Evolutionary conservation across 805 yeast species (phyloP), one percentile per base, ranked within the genome.

Genomic region (Saitoella complicata): DNA sequence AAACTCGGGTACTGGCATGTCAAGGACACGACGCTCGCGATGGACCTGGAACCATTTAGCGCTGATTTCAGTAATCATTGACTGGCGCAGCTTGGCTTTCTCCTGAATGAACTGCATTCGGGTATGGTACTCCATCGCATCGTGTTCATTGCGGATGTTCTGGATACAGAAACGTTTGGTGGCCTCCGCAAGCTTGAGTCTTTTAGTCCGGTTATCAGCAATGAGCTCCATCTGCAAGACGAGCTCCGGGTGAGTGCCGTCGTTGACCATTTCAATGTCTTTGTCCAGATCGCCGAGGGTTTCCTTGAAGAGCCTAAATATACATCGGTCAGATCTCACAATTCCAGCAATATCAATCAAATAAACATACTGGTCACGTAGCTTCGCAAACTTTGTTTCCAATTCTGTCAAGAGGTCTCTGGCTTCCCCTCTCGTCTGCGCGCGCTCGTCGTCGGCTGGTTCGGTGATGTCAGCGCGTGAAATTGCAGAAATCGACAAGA

Each of bases 241-340:
- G 45, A 88, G 70, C 54, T 87, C 95, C 0, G 97, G 97, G 61
- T 91, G 98, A 13, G 85, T 73, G 8, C 95, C 95, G 50, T 78
- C 80, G 33, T 78, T 65, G 63, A 97, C 87, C 71, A 88, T 73
- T 54, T 80, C 80, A 49, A 88, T 65, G 59, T 91, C 98, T 39
- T 80, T 78, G 52, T 84, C 83, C 51, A 82, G 69, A 49, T 82
- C 73, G 35, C 72, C 67, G 56, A 87, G 65, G 58, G 84, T 87
- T 58, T 86, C 94, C 48, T 80, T 86, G 60, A 81, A 88, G 42
- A 91, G 65, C 54, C 73, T 46, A 36, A 5, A 32, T 7, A 12
- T 21, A 11, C 9, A 7, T 10, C 5, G 13, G 34, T 30, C 21
- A 34, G 30, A 10, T 11, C 6, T 13, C 13, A 29, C 9, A 31